Evolutionary conservation across 495 filamentous ascomycete genomes (phyloP).

Genomic region (Glutinoglossum americanum): DNA sequence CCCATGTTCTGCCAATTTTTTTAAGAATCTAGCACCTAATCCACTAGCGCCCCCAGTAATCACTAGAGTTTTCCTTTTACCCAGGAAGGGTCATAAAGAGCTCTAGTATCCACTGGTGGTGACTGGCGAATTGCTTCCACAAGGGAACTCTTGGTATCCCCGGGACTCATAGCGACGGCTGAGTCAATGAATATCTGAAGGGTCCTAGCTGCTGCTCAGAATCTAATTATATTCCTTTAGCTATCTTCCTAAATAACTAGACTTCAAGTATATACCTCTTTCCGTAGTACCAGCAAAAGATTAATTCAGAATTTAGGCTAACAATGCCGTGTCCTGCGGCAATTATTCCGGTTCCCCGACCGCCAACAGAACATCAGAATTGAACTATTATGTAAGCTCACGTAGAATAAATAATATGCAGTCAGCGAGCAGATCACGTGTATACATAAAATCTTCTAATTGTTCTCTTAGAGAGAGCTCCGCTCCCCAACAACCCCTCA

Average conservation of each 20-base stretch:
- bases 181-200: neutral
- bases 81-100: neutral
- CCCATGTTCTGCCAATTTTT: slow-evolving; percentile 21
- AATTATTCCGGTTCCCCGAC: too few species aligned
- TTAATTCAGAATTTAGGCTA: too few species aligned
- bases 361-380: too few species aligned
- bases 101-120: neutral
- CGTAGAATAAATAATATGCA: too few species aligned
- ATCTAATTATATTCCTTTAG: too few species aligned
- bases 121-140: neutral
- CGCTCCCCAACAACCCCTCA: neutral
- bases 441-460: neutral
- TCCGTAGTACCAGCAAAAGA: too few species aligned
- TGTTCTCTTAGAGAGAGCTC: neutral
- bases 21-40: slow-evolving; percentile 23
- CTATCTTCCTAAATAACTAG: too few species aligned
- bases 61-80: slow-evolving; percentile 21
- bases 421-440: neutral
- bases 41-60: slow-evolving; percentile 30
- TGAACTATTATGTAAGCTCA: too few species aligned
- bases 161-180: neutral
- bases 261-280: too few species aligned
- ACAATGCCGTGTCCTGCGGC: too few species aligned
- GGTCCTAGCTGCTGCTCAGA: neutral
- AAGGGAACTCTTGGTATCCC: neutral